phyloP scores from a whole-genome alignment of 164 flowering plant species.

The Nymphaea thermarum region DNA sequence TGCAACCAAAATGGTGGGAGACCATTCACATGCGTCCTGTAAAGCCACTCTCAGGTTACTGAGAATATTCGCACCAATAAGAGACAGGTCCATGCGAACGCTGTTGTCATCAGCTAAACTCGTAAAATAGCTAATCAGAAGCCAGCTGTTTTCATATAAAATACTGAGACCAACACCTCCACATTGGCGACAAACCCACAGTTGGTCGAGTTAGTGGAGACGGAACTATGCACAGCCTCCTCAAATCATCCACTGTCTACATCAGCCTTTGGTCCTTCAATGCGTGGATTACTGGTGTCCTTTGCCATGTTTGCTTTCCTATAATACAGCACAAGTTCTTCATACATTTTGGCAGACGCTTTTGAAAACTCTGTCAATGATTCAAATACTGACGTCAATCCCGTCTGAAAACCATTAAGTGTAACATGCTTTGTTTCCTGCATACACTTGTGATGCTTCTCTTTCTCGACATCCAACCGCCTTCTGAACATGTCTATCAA shows the following conservation, averaged over 20 bases:
- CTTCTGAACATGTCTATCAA: conserved; percentile 35
- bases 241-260: not conserved
- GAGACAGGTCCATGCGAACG: no score
- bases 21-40: no score
- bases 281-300: not conserved
- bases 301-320: conserved; percentile 17
- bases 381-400: conserved; percentile 54
- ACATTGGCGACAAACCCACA: no score
- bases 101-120: no score
- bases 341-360: conserved; percentile 54
- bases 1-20: no score
- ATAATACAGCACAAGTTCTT: conserved; percentile 33
- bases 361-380: conserved; percentile 57
- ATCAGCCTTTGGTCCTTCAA: not conserved
- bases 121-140: no score
- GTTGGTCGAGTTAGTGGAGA: not conserved
- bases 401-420: conserved; percentile 62
- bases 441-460: conserved; percentile 53
- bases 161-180: no score
- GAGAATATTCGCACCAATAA: no score
- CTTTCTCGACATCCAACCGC: conserved; percentile 52
- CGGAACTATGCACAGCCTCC: not conserved
- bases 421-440: conserved; percentile 69
- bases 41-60: no score
- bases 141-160: no score